Evolutionary conservation across 352 stramenopile genomes (phyloP).

Genomic region (Pythium myriotylum): DNA sequence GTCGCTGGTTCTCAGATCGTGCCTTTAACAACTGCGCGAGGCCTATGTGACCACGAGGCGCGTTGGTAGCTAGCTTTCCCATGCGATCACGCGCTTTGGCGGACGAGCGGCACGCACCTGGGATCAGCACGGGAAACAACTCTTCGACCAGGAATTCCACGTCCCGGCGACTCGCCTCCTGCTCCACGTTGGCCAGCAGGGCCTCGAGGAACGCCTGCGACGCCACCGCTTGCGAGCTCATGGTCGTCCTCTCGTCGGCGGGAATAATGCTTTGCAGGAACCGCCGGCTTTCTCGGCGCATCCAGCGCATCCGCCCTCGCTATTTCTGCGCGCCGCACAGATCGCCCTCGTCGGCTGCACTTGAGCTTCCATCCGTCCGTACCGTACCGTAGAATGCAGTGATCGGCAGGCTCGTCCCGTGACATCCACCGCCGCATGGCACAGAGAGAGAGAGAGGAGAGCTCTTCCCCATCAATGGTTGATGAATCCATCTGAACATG

Average conservation of each 20-base stretch:
- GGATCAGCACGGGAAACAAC: conserved; percentile 56
- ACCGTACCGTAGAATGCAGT: too few species aligned
- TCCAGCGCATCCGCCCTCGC: background rate
- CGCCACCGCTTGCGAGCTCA: conserved; percentile 36
- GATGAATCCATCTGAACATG: conserved; percentile 3
- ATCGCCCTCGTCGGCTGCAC: background rate
- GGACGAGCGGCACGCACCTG: conserved; percentile 32
- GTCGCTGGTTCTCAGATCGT: conserved; percentile 33
- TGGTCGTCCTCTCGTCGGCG: background rate
- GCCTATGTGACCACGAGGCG: conserved; percentile 23
- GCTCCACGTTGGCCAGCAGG: conserved; percentile 40
- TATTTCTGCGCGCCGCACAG: background rate
- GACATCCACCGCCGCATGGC: too few species aligned
- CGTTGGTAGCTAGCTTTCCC: background rate
- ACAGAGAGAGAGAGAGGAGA: background rate
- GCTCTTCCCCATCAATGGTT: background rate
- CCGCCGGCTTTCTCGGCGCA: too few species aligned
- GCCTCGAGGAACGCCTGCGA: conserved; percentile 45
- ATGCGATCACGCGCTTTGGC: too few species aligned
- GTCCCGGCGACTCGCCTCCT: conserved; percentile 35
- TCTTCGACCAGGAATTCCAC: conserved; percentile 58
- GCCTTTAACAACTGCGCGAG: conserved; percentile 61
- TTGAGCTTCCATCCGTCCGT: too few species aligned
- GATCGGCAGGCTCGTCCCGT: too few species aligned
- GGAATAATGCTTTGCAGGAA: too few species aligned